Percentiles rank a stretch among this genome's conserved stretches.
Conservation (phyloP, 768 basidiomycete species). For the Collybiopsis luxurians region DNA sequence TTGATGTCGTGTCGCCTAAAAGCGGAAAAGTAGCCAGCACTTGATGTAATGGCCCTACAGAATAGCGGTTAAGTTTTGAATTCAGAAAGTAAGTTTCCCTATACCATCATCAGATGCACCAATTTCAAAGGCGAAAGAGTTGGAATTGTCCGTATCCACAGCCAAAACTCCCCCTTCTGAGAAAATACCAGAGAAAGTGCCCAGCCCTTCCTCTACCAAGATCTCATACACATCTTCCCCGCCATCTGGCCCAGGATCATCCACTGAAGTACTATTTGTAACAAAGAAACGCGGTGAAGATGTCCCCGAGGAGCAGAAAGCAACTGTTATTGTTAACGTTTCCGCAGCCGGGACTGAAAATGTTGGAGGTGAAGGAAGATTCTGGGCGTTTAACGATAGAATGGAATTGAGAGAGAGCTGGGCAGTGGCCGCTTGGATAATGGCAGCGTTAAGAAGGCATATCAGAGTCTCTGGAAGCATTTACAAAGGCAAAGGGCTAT, state of each 20-base stretch:
- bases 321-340: conserved; percentile 44
- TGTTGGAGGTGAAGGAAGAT: conserved; percentile 29
- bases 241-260: conserved; percentile 34
- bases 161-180: conserved; percentile 49
- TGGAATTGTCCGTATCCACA: conserved; percentile 32
- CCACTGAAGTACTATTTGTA: conserved; percentile 41
- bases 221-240: conserved; percentile 48
- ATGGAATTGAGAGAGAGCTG: conserved; percentile 35
- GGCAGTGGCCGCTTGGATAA: neutral
- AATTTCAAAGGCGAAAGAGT: conserved; percentile 51
- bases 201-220: conserved; percentile 42
- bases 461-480: conserved; percentile 4
- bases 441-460: conserved; percentile 8
- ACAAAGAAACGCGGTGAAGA: conserved; percentile 55
- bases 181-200: conserved; percentile 48
- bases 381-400: conserved; percentile 27
- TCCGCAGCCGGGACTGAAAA: conserved; percentile 39
- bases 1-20: conserved; percentile 72
- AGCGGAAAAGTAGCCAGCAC: conserved; percentile 43
- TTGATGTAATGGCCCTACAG: conserved; percentile 44
- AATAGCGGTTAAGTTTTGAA: neutral
- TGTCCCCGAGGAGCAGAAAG: conserved; percentile 38
- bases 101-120: conserved; percentile 48
- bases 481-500: neutral
- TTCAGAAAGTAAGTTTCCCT: conserved; percentile 1